Evolutionary conservation across 2,329 filamentous ascomycete species (phyloP).

Genomic region (Penicillium freii): DNA sequence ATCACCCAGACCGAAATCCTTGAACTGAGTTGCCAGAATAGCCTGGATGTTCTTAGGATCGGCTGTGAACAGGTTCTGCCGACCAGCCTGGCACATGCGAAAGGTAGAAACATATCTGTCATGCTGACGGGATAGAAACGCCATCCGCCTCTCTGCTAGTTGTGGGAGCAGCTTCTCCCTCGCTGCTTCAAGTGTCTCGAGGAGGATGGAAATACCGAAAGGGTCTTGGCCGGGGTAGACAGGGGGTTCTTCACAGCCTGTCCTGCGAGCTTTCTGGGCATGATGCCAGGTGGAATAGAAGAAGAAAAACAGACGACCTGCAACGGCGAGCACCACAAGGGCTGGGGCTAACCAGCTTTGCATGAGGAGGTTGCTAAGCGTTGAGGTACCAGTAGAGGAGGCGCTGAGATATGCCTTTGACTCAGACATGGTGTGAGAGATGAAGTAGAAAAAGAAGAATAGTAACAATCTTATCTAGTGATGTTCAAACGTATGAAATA

Average conservation of each 20-base stretch:
- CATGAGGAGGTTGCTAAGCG: not conserved
- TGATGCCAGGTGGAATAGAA: not conserved
- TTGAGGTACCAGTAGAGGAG: not conserved
- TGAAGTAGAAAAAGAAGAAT: not conserved
- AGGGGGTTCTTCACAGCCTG: not conserved
- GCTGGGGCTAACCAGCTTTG: not conserved
- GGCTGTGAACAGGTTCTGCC: not conserved
- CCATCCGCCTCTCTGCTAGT: not conserved
- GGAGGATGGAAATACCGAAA: not conserved
- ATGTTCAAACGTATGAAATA: not conserved
- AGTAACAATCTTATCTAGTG: not conserved
- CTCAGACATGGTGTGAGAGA: not conserved
- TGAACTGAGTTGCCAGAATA: not conserved
- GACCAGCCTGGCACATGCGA: not conserved
- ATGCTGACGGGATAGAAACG: not conserved
- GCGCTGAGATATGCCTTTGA: not conserved
- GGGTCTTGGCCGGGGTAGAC: not conserved
- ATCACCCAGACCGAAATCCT: not conserved
- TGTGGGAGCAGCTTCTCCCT: not conserved
- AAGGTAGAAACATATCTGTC: not conserved
- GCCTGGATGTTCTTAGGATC: not conserved
- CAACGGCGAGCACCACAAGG: not conserved
- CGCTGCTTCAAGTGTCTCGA: not conserved
- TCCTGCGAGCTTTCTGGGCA: not conserved
- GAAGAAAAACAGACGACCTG: not conserved